These are phyloP conservation scores for Cryptococcus wingfieldii DNA, from an alignment of 1,284 basidiomycete species.

Conservation along the genomic window DNA sequence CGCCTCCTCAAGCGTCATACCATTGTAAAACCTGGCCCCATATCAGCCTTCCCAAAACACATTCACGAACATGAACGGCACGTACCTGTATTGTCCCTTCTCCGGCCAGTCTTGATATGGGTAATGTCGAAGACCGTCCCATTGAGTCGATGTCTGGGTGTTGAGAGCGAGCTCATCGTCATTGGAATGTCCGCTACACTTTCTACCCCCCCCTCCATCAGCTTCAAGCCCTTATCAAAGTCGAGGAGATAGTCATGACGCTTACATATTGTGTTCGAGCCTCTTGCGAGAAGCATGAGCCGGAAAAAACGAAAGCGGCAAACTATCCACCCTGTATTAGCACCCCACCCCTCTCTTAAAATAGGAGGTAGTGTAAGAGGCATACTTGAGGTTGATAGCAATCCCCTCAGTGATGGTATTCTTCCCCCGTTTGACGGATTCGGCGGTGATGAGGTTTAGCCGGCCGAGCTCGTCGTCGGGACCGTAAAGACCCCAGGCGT, in stretches of 20 bases:
- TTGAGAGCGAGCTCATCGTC: slow-evolving; percentile 46
- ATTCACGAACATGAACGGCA: slow-evolving; percentile 16
- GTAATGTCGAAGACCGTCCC: slow-evolving; percentile 48
- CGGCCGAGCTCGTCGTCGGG: slow-evolving; percentile 30
- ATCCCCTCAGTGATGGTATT: slow-evolving; percentile 27
- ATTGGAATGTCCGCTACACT: slow-evolving; percentile 19
- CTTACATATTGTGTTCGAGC: not conserved
- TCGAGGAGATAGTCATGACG: too few species aligned
- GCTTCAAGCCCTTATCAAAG: not conserved
- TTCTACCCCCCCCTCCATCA: slow-evolving; percentile 1
- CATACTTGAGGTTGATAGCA: slow-evolving; percentile 33
- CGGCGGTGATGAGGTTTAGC: slow-evolving; percentile 32
- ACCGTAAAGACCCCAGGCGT: slow-evolving; percentile 37
- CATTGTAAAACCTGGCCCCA: slow-evolving; percentile 10
- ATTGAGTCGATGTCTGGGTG: slow-evolving; percentile 48
- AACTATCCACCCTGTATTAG: not conserved
- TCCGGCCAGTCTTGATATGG: slow-evolving; percentile 29
- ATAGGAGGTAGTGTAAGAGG: not conserved
- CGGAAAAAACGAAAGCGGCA: not conserved
- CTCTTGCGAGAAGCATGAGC: not conserved
- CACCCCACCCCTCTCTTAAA: not conserved
- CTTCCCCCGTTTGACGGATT: slow-evolving; percentile 23
- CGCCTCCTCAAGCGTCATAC: slow-evolving; percentile 19
- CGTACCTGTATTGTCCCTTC: slow-evolving; percentile 21
- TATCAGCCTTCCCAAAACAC: slow-evolving; percentile 26